Evolutionary conservation across 306 rosid species (phyloP).

Genomic region (Senna siamea): DNA sequence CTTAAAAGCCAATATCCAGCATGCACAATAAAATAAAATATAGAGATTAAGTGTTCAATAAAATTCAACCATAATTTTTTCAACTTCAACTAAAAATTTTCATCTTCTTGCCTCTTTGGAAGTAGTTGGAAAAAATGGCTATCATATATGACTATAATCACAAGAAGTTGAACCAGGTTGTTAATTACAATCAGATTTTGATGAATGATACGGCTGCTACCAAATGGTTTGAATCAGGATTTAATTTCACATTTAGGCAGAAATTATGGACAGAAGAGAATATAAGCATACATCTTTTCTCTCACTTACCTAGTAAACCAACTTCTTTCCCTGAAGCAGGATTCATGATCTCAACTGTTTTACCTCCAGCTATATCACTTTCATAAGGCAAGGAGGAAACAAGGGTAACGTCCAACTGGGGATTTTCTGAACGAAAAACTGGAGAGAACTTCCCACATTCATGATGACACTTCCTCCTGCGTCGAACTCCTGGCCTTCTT

Average conservation of each 20-base stretch:
- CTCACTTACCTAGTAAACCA: conserved; percentile 40
- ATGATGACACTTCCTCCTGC: conserved; percentile 51
- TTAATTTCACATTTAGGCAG: background rate
- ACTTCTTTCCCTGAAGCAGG: conserved; percentile 41
- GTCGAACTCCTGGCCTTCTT: conserved; percentile 64
- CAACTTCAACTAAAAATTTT: background rate
- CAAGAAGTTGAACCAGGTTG: background rate
- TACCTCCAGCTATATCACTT: conserved; percentile 29
- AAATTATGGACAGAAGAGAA: conserved; percentile 17
- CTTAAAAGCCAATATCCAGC: conserved; percentile 34
- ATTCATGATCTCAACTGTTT: conserved; percentile 10
- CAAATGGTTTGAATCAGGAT: background rate
- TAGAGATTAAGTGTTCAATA: conserved; percentile 9
- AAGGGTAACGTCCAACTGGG: conserved; percentile 32
- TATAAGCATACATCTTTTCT: conserved; percentile 9
- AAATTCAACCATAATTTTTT: conserved; percentile 7
- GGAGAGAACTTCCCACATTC: conserved; percentile 49
- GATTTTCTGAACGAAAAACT: conserved; percentile 32
- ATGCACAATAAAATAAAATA: conserved; percentile 18
- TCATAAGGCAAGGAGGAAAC: conserved; percentile 31
- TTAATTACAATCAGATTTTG: background rate
- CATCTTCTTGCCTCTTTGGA: background rate
- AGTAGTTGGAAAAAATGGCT: conserved; percentile 2
- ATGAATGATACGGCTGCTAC: background rate
- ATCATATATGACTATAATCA: conserved; percentile 19